These are phyloP conservation scores for Pythium diclinum DNA, from an alignment of 352 stramenopile genomes.

Conservation along the genomic window DNA sequence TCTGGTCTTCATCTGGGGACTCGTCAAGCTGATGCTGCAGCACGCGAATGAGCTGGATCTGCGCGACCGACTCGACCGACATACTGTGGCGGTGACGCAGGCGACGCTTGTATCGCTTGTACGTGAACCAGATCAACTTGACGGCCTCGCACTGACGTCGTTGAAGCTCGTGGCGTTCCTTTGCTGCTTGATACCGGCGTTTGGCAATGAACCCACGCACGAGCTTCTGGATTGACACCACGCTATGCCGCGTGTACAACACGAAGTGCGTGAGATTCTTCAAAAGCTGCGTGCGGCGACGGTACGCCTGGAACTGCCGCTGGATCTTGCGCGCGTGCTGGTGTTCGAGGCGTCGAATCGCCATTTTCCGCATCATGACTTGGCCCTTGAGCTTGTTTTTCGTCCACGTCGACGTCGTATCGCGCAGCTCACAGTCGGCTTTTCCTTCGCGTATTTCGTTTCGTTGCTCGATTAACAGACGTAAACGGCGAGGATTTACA, in stretches of 20 bases:
- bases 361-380: constrained; percentile 43
- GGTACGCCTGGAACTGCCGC: constrained; percentile 45
- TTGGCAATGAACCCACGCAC: constrained; percentile 49
- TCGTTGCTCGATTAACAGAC: constrained; percentile 35
- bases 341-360: constrained; percentile 38
- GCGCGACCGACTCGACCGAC: constrained; percentile 53
- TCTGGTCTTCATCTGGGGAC: background rate
- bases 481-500: constrained; percentile 37
- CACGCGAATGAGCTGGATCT: constrained; percentile 47
- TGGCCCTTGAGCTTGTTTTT: constrained; percentile 51
- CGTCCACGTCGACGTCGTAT: constrained; percentile 23
- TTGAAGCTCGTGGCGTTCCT: constrained; percentile 26
- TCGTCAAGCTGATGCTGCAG: constrained; percentile 42
- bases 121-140: constrained; percentile 41
- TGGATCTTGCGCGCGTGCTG: constrained; percentile 51
- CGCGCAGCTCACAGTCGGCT: constrained; percentile 33
- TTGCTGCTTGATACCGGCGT: constrained; percentile 29
- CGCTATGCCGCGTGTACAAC: constrained; percentile 25
- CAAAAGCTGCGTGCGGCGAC: constrained; percentile 32
- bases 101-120: constrained; percentile 43
- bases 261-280: constrained; percentile 39
- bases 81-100: constrained; percentile 45
- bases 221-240: constrained; percentile 52
- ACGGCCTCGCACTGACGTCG: constrained; percentile 24
- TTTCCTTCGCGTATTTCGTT: constrained; percentile 28